Evolutionary conservation across 163 green algal genomes (phyloP).

Genomic region (Coccomyxa subellipsoidea): DNA sequence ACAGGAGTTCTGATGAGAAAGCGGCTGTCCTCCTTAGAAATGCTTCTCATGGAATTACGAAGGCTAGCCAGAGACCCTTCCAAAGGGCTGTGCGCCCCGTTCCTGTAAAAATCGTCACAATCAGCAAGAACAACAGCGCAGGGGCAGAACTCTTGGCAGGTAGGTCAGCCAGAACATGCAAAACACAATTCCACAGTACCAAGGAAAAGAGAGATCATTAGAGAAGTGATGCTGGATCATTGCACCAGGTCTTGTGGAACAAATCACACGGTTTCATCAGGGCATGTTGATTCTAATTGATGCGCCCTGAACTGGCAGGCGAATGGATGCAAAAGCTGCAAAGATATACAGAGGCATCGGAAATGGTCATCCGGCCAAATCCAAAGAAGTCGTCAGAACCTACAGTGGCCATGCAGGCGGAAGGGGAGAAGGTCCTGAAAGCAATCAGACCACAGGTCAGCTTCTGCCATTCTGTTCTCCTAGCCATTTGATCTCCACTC

Average conservation of each 20-base stretch:
- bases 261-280: too few relatives aligned
- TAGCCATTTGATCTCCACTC: background rate
- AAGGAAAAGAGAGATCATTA: too few relatives aligned
- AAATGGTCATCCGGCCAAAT: conserved; percentile 67
- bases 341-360: conserved; percentile 59
- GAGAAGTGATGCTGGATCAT: too few relatives aligned
- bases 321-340: conserved; percentile 61
- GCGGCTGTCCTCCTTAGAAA: background rate
- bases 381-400: conserved; percentile 49
- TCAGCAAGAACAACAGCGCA: background rate
- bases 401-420: conserved; percentile 40
- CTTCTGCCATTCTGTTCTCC: background rate
- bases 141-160: background rate
- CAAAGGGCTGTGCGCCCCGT: conserved; percentile 1
- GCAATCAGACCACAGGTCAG: conserved; percentile 24
- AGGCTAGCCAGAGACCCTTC: background rate
- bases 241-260: too few relatives aligned
- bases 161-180: background rate
- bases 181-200: background rate
- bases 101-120: conserved; percentile 1
- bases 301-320: conserved; percentile 19
- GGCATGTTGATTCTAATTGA: background rate
- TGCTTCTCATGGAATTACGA: background rate
- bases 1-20: background rate
- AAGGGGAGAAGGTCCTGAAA: conserved; percentile 62